Conservation (phyloP, 192 early-diverging fungal species). For the Radiomyces spectabilis region DNA sequence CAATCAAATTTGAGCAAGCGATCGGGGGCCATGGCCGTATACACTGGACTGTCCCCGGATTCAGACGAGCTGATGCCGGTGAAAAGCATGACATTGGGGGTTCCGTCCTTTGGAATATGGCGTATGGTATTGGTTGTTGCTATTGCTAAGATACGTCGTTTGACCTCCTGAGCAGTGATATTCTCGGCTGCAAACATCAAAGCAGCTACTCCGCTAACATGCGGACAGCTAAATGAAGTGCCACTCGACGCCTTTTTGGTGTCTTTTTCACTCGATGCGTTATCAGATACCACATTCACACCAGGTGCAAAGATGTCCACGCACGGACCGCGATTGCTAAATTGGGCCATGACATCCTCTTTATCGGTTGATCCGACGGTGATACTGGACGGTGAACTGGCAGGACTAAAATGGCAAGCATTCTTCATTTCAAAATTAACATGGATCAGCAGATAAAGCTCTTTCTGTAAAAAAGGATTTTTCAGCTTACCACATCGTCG, state of each 20-base stretch:
- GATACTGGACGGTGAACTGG: constrained; percentile 30
- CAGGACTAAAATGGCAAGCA: constrained; percentile 43
- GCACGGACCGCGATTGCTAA: constrained; percentile 45
- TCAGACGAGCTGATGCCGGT: neutral
- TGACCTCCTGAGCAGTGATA: neutral
- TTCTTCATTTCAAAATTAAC: constrained; percentile 14
- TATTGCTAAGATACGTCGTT: neutral
- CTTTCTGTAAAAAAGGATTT: too few species aligned
- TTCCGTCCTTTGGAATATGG: neutral
- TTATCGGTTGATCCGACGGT: constrained; percentile 40
- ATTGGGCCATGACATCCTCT: constrained; percentile 31
- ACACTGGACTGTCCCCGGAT: too few species aligned
- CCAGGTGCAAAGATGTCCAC: constrained; percentile 46
- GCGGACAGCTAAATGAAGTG: constrained; percentile 33
- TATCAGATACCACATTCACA: constrained; percentile 9
- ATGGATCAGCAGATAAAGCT: neutral
- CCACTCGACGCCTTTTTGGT: constrained; percentile 19
- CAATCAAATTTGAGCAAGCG: too few species aligned
- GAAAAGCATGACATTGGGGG: constrained; percentile 3
- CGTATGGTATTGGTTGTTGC: neutral
- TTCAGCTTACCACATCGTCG: neutral
- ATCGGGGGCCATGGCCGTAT: too few species aligned
- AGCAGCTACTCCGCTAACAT: constrained; percentile 24
- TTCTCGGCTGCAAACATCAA: neutral
- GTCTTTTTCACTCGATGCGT: neutral